These are phyloP conservation scores for Coleophoma eucalyptorum DNA, from an alignment of 2,329 filamentous ascomycete genomes.

Conservation along the genomic window DNA sequence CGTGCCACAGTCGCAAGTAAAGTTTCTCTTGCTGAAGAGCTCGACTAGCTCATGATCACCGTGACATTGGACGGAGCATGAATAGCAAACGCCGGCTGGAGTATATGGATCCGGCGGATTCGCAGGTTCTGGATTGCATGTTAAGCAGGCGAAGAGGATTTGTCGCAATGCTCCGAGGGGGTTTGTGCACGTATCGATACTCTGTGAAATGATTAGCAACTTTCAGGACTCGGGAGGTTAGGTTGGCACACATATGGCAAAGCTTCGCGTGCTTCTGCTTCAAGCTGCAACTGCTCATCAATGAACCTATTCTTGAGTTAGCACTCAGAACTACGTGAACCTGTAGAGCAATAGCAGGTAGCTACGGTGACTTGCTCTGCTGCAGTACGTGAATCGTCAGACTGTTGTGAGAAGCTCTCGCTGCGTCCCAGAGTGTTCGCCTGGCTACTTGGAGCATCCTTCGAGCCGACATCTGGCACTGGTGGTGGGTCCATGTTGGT, in stretches of 20 bases:
- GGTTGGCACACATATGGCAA: constrained; percentile 75
- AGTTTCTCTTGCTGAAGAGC: constrained; percentile 92
- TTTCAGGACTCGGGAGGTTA: too few species aligned
- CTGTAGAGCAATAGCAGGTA: background rate
- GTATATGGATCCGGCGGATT: constrained; percentile 59
- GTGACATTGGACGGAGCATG: constrained; percentile 94
- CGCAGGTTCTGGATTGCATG: constrained; percentile 79
- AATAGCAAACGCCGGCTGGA: constrained; percentile 87
- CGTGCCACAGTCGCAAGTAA: constrained; percentile 94
- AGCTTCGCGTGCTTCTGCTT: constrained; percentile 91
- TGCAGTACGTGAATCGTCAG: constrained; percentile 50
- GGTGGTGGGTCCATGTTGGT: constrained; percentile 32
- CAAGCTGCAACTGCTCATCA: constrained; percentile 81
- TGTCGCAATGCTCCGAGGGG: constrained; percentile 86
- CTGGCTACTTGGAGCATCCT: constrained; percentile 9
- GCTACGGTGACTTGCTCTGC: constrained; percentile 27
- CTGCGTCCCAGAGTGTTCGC: constrained; percentile 35
- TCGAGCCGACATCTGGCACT: constrained; percentile 14
- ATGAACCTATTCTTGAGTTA: constrained; percentile 62
- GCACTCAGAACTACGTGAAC: background rate
- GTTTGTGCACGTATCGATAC: constrained; percentile 90
- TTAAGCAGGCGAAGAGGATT: constrained; percentile 86
- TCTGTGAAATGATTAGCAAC: constrained; percentile 44
- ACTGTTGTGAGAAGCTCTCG: constrained; percentile 55
- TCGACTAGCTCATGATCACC: constrained; percentile 94